These are phyloP conservation scores for Colletotrichum sp. DNA, from an alignment of 2,329 filamentous ascomycete species.

Conservation along the genomic window DNA sequence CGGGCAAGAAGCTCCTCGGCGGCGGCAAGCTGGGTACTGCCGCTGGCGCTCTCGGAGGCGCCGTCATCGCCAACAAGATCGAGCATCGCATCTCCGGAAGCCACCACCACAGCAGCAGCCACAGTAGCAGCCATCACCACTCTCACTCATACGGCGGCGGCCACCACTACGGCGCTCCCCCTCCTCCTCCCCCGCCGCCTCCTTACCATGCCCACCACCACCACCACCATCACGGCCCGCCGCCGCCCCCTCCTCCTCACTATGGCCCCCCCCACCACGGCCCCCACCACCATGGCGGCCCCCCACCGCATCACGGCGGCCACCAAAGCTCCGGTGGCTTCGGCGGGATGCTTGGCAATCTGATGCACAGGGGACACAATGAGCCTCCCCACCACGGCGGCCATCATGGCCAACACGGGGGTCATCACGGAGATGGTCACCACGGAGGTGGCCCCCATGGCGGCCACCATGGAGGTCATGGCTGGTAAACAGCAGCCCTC, in stretches of 20 bases:
- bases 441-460: not conserved
- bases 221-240: constrained; percentile 20
- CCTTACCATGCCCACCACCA: constrained; percentile 6
- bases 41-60: constrained; percentile 57
- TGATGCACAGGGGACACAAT: constrained; percentile 14
- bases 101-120: not conserved
- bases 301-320: not conserved
- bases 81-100: constrained; percentile 45
- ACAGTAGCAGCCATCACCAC: not conserved
- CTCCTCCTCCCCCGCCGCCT: not conserved
- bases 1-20: constrained; percentile 60
- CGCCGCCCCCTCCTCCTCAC: not conserved
- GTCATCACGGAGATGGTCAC: not conserved
- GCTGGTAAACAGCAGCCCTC: not conserved
- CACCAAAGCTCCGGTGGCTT: constrained; percentile 25
- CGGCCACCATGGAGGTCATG: not conserved
- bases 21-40: constrained; percentile 59
- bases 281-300: not conserved
- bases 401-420: not conserved
- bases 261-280: constrained; percentile 10
- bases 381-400: constrained; percentile 10
- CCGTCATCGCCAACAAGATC: constrained; percentile 59
- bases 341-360: constrained; percentile 24
- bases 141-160: not conserved
- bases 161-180: constrained; percentile 19